phyloP scores from a whole-genome alignment of 2,329 filamentous ascomycete species.

The Anthostomella pinea region DNA sequence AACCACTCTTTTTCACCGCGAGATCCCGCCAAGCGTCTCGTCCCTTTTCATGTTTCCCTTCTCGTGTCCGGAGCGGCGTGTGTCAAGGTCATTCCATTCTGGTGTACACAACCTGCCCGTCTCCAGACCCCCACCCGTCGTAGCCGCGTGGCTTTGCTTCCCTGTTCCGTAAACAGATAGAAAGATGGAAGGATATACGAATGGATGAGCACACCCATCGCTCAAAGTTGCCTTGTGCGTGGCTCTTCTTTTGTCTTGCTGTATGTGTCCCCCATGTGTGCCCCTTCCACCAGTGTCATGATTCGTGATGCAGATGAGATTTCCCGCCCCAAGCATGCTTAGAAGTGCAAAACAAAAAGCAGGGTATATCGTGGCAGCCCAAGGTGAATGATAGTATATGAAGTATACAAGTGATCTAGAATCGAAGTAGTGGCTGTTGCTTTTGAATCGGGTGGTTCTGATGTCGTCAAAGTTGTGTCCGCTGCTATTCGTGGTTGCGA shows the following conservation, averaged over 20 bases:
- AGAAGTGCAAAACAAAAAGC: neutral
- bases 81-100: conserved; percentile 2
- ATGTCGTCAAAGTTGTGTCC: neutral
- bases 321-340: neutral
- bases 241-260: neutral
- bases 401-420: conserved; percentile 23
- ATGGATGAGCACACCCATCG: too few species aligned
- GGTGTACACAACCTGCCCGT: neutral
- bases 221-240: neutral
- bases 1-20: conserved; percentile 24
- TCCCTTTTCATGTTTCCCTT: conserved; percentile 1
- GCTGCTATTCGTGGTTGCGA: neutral
- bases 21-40: too few species aligned
- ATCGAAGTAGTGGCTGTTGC: conserved; percentile 10
- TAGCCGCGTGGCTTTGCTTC: conserved; percentile 15
- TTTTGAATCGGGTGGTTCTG: neutral
- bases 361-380: conserved; percentile 1
- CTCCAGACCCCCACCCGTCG: neutral
- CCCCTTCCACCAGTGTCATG: conserved; percentile 11
- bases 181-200: too few species aligned
- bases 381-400: conserved; percentile 16
- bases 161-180: neutral
- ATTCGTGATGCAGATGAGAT: conserved; percentile 13
- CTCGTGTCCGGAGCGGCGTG: too few species aligned
- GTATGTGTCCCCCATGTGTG: conserved; percentile 1